phyloP scores from a whole-genome alignment of 2,329 filamentous ascomycete genomes.

The Calonectria pseudoreteaudii region DNA sequence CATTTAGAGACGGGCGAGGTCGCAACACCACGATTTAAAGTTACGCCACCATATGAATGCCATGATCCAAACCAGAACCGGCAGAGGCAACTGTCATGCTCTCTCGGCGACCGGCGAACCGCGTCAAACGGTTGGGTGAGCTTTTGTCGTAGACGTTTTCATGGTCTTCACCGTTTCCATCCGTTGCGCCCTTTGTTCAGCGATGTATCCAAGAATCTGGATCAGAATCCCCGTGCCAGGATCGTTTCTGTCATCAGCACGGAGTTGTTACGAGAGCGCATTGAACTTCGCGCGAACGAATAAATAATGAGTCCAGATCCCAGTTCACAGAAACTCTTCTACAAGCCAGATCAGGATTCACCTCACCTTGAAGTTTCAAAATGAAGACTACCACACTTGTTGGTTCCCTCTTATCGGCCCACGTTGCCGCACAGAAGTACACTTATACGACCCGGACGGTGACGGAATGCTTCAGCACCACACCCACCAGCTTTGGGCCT shows the following conservation, averaged over 20 bases:
- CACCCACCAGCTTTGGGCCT: conserved; percentile 37
- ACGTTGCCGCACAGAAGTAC: conserved; percentile 35
- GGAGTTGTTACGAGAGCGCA: not conserved
- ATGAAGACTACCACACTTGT: conserved; percentile 35
- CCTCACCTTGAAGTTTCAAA: not conserved
- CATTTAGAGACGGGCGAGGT: not conserved
- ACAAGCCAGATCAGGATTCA: conserved; percentile 13
- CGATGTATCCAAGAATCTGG: not conserved
- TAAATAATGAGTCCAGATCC: conserved; percentile 18
- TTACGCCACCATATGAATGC: not conserved
- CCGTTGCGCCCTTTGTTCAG: not conserved
- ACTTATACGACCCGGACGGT: conserved; percentile 40
- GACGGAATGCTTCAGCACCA: conserved; percentile 41
- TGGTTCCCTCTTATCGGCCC: conserved; percentile 20
- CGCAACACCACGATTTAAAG: too few relatives aligned
- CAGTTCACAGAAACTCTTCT: conserved; percentile 29
- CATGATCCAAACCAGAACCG: not conserved
- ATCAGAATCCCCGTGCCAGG: not conserved
- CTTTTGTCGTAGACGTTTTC: not conserved
- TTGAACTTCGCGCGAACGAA: too few relatives aligned
- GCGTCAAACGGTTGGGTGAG: not conserved
- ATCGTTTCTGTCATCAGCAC: not conserved
- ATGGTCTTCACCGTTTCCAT: not conserved
- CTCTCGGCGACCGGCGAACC: not conserved
- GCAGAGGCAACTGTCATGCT: not conserved